Evolutionary conservation across 2,329 filamentous ascomycete genomes (phyloP), one percentile per base, ranked within the genome.

Genomic region (Phyllosticta citriasiana): DNA sequence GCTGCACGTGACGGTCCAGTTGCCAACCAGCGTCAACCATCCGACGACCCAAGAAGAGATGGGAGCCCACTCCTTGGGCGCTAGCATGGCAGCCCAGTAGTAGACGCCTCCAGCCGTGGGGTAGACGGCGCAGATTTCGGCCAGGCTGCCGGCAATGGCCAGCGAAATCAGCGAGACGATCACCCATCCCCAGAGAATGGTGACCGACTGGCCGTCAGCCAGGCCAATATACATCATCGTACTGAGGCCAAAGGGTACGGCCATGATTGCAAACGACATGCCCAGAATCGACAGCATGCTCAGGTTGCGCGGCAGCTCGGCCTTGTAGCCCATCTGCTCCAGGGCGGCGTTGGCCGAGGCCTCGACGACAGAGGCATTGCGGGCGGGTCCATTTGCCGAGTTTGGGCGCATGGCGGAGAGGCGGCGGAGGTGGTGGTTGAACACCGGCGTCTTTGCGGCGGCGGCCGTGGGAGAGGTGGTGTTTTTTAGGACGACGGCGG

Each of bases 211-310:
- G 24, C 87, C 87, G 71, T 89, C 85, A 19, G 81, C 81, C 27
- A 89, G 78, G 24, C 84, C 84, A 69, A 88, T 86, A 73, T 83
- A 85, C 64, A 89, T 77, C 1, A 86, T 89, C 16, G 87, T 88
- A 30, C 79, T 83, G 47, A 88, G 77, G 40, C 86, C 86, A 66
- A 85, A 88, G 0, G 85, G 85, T 10, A 85, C 85, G 10, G 86
- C 86, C 85, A 89, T 89, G 71, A 90, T 89, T 57, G 86, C 87
- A 69, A 89, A 89, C 53, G 85, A 80, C 73, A 86, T 68, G 57
- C 87, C 87, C 53, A 89, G 76, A 27, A 89, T 83, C 68, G 83
- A 86, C 67, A 88, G 72, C 85, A 88, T 88, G 70, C 82, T 84
- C 64, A 89, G 71, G 66, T 83, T 85, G 63, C 86, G 79, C 16